These are phyloP conservation scores for Endoconidiophora polonica DNA, from an alignment of 2,329 filamentous ascomycete species.

Conservation along the genomic window DNA sequence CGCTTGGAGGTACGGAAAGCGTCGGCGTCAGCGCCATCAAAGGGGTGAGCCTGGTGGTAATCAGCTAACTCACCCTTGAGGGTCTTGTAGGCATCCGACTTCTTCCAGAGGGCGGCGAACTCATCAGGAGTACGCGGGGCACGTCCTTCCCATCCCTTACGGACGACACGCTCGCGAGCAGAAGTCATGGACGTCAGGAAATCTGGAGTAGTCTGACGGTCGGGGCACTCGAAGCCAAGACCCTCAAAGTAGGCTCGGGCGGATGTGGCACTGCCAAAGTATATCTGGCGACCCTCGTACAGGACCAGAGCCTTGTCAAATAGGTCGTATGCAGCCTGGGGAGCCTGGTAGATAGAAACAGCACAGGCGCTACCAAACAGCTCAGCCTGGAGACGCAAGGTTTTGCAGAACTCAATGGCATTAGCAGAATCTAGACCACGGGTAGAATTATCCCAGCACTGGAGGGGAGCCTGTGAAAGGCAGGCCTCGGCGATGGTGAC, in stretches of 20 bases:
- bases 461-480: conserved; percentile 41
- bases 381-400: conserved; percentile 49
- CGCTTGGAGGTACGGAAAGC: conserved; percentile 38
- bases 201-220: conserved; percentile 52
- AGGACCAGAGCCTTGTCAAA: conserved; percentile 64
- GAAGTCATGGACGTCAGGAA: conserved; percentile 57
- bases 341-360: conserved; percentile 63
- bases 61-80: conserved; percentile 33
- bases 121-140: conserved; percentile 44
- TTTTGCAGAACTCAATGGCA: conserved; percentile 59
- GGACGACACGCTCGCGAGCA: conserved; percentile 36
- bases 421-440: conserved; percentile 60
- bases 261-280: conserved; percentile 44
- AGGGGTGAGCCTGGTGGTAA: conserved; percentile 34
- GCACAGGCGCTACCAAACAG: conserved; percentile 48
- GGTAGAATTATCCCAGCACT: conserved; percentile 57
- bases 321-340: conserved; percentile 49
- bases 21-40: conserved; percentile 38
- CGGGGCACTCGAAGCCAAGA: conserved; percentile 49
- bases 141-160: conserved; percentile 37
- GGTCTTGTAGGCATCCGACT: conserved; percentile 28
- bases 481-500: conserved; percentile 46
- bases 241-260: conserved; percentile 50
- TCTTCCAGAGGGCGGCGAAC: conserved; percentile 42
- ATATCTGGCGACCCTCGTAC: conserved; percentile 65